These are phyloP conservation scores for Pythium phragmitis DNA, from an alignment of 352 stramenopile species.

Conservation along the genomic window DNA sequence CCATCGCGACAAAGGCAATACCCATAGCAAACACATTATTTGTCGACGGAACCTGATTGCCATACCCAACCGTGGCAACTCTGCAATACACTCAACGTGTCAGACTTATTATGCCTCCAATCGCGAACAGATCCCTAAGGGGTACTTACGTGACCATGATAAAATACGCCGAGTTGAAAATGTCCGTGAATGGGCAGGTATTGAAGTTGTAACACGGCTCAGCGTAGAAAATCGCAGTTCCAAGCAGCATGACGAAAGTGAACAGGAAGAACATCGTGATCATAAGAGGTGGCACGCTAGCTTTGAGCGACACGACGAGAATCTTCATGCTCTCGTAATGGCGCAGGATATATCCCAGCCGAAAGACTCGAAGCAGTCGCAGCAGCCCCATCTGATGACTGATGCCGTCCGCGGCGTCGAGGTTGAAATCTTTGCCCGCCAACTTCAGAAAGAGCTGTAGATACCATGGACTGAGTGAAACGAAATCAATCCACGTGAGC, in stretches of 20 bases:
- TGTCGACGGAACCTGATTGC: constrained; percentile 57
- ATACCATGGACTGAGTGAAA: constrained; percentile 62
- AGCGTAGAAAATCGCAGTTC: constrained; percentile 71
- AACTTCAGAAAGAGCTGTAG: constrained; percentile 31
- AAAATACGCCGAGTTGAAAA: constrained; percentile 84
- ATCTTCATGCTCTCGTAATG: constrained; percentile 63
- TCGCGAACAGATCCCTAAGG: too few relatives aligned
- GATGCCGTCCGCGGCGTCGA: constrained; percentile 19
- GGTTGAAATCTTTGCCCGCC: constrained; percentile 20
- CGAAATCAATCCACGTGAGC: constrained; percentile 53
- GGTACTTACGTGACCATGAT: constrained; percentile 75
- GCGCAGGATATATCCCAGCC: constrained; percentile 52
- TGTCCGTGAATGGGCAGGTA: constrained; percentile 80
- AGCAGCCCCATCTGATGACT: constrained; percentile 40
- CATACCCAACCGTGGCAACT: constrained; percentile 76
- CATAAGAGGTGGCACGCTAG: constrained; percentile 51
- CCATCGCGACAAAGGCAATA: constrained; percentile 65
- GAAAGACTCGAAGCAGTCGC: constrained; percentile 48
- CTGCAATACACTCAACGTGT: constrained; percentile 24
- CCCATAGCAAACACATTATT: constrained; percentile 50
- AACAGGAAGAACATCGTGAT: constrained; percentile 80
- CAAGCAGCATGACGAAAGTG: constrained; percentile 72
- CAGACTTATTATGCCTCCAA: constrained; percentile 11
- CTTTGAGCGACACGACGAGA: constrained; percentile 50
- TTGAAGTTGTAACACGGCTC: constrained; percentile 76